Evolutionary conservation across 257 asterid genomes (phyloP), one percentile per base, ranked within the genome.

Genomic region (Linaria vulgaris): DNA sequence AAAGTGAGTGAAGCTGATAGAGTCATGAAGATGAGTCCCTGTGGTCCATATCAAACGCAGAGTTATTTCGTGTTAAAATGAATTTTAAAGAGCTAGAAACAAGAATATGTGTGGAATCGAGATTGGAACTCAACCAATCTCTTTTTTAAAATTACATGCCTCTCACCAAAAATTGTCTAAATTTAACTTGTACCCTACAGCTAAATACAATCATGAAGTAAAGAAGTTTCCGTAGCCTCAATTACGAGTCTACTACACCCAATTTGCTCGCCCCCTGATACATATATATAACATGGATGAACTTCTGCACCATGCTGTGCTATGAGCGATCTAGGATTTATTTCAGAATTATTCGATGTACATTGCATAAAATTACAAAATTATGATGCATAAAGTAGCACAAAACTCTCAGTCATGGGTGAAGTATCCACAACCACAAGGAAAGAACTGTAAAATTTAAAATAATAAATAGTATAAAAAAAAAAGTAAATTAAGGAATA

Each of bases 1-100:
- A 77, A 70, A 25, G 61, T 73, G 12, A 82, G 31, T 13, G 77
- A 70, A 66, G 80, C 82, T 9, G 82, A 76, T 34, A 73, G 55
- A 17, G 84, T 43, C 46, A 76, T 53, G 17, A 59, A 59, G 4
- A 67, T 71, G n/a, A 76, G 74, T 24, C 76, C 82, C 82, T 77
- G 75, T 30, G 41, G 37, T 62, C 57, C 9, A 22, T 60, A 12
- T 2, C 24, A 13, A 56, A 56, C 12, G 15, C 47, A 16, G 34
- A 34, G 41, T 34, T 34, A 34, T 34, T 34, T 34, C 9, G 10
- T n/a, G 15, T 19, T 34, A 4, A 34, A 44, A 44, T 14, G 17
- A 13, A 13, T 4, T 44, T 44, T 44, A 4, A 12, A 44, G 49
- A n/a, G 17, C 49, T 44, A 44, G 13, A 44, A 44, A 44, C 17